Evolutionary conservation across 805 yeast genomes (phyloP).

Genomic region (Saturnispora dispora): DNA sequence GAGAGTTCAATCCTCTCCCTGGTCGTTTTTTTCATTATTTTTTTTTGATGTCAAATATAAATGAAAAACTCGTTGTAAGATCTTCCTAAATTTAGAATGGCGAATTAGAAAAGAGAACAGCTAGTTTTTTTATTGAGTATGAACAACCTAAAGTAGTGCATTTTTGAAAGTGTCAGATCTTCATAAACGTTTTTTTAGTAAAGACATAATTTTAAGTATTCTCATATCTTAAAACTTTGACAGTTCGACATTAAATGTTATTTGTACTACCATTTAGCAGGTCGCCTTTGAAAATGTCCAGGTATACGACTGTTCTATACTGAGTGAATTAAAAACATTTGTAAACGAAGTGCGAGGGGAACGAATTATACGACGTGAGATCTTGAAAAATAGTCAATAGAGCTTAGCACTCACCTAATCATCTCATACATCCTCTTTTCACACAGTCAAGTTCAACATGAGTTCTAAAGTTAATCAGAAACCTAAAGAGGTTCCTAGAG

Average conservation of each 20-base stretch:
- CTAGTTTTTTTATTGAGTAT: no score
- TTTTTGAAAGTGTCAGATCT: no score
- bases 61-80: no score
- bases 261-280: no score
- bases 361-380: background rate
- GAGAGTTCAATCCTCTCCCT: constrained; percentile 53
- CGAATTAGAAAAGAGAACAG: no score
- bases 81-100: no score
- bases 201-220: no score
- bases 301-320: background rate
- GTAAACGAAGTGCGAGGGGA: background rate
- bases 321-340: background rate
- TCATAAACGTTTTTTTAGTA: no score
- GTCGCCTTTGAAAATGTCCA: no score
- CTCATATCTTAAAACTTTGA: no score
- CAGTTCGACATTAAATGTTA: no score
- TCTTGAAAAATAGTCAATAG: background rate
- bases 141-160: no score
- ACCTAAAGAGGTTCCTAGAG: background rate
- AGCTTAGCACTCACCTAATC: background rate
- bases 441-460: background rate
- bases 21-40: constrained; percentile 29
- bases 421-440: background rate
- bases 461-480: background rate
- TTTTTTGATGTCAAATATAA: background rate